phyloP scores from a whole-genome alignment of 2,329 filamentous ascomycete species.

The Raffaelea ambrosiae region DNA sequence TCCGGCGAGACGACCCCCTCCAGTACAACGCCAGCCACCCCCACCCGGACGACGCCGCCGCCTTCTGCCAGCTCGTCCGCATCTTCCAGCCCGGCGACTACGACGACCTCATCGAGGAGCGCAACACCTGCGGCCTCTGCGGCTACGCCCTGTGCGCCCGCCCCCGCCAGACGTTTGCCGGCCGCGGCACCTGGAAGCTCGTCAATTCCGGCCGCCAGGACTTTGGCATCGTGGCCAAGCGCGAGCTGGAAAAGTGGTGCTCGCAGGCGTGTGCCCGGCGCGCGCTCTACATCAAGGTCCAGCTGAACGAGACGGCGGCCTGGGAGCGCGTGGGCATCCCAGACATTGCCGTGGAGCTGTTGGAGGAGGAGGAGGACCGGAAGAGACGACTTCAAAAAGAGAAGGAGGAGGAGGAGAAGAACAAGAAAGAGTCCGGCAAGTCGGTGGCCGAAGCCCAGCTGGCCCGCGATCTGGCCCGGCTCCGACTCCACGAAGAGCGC shows the following conservation, averaged over 20 bases:
- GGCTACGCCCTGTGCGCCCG: slow-evolving; percentile 74
- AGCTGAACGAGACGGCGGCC: slow-evolving; percentile 75
- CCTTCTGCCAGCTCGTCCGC: slow-evolving; percentile 58
- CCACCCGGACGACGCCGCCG: slow-evolving; percentile 48
- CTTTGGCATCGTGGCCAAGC: slow-evolving; percentile 60
- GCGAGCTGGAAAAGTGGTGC: slow-evolving; percentile 81
- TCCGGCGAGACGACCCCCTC: slow-evolving; percentile 15
- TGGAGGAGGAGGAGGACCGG: slow-evolving; percentile 53
- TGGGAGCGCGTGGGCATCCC: slow-evolving; percentile 65
- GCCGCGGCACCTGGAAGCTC: slow-evolving; percentile 60
- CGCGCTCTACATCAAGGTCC: slow-evolving; percentile 79
- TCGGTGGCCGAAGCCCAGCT: slow-evolving; percentile 13
- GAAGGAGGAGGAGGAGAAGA: slow-evolving; percentile 16
- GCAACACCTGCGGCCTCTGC: slow-evolving; percentile 74
- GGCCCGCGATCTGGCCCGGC: slow-evolving; percentile 27
- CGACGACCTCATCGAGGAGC: slow-evolving; percentile 79
- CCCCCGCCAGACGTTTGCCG: slow-evolving; percentile 47
- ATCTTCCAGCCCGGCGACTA: slow-evolving; percentile 84
- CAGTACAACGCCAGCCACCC: slow-evolving; percentile 34
- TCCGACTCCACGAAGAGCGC: slow-evolving; percentile 36
- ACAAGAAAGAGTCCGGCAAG: neutral
- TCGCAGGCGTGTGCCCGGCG: slow-evolving; percentile 67
- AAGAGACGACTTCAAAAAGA: too few species aligned
- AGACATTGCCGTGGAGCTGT: slow-evolving; percentile 49
- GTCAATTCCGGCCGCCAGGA: slow-evolving; percentile 42